phyloP scores from a whole-genome alignment of 108 stramenopile genomes.

The Skeletonema menzelii region DNA sequence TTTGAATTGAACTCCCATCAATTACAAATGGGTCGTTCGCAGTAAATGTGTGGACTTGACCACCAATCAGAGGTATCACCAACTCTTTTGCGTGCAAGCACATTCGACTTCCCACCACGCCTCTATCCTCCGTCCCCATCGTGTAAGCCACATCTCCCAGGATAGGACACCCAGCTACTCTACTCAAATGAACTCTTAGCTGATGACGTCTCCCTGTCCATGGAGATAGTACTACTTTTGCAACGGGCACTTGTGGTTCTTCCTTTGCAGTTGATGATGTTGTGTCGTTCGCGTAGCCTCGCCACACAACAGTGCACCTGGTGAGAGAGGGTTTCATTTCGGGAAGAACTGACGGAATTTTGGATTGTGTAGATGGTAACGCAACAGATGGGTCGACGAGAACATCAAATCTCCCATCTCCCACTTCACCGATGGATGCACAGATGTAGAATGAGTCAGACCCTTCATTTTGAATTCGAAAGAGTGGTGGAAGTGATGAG shows the following conservation, averaged over 20 bases:
- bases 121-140: conserved; percentile 1
- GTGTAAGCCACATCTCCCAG: conserved; percentile 91
- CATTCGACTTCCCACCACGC: conserved; percentile 59
- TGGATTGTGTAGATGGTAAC: neutral
- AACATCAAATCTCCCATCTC: conserved; percentile 45
- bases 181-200: conserved; percentile 84
- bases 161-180: conserved; percentile 84
- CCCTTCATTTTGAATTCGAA: conserved; percentile 30
- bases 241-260: conserved; percentile 37
- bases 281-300: conserved; percentile 23
- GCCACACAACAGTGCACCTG: conserved; percentile 61
- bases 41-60: conserved; percentile 26
- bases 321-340: conserved; percentile 76
- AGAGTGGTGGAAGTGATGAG: conserved; percentile 25
- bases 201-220: conserved; percentile 94
- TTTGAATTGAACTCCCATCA: neutral
- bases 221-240: conserved; percentile 81
- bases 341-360: conserved; percentile 8
- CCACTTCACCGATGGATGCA: conserved; percentile 59
- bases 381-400: conserved; percentile 33
- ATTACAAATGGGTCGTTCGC: conserved; percentile 59
- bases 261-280: neutral
- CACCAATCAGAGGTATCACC: conserved; percentile 40
- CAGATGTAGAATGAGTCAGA: conserved; percentile 55
- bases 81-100: conserved; percentile 79